Conservation (phyloP, 352 stramenopile species). For the Pythium inflatum region DNA sequence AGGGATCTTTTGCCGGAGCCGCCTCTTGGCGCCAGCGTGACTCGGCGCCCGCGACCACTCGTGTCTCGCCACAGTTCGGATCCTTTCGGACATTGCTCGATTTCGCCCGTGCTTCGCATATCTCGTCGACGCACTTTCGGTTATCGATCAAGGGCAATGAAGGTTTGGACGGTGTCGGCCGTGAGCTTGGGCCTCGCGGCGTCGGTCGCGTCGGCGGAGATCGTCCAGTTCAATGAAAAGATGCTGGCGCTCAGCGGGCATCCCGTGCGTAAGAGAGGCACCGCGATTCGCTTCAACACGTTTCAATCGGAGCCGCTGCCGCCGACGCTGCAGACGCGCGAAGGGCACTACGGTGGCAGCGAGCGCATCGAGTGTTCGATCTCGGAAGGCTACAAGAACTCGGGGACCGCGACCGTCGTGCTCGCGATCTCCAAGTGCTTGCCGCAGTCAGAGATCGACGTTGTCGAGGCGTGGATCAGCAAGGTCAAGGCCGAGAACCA, state of each 20-base stretch:
- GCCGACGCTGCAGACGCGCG: conserved; percentile 10
- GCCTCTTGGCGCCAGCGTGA: not conserved
- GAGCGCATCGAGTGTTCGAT: conserved; percentile 19
- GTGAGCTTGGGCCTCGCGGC: conserved; percentile 16
- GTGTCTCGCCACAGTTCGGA: too few relatives aligned
- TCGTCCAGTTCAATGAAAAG: conserved; percentile 36
- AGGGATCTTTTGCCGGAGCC: not conserved
- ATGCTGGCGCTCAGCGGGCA: conserved; percentile 14
- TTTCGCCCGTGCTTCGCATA: too few relatives aligned
- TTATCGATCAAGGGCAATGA: too few relatives aligned
- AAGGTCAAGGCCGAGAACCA: conserved; percentile 30
- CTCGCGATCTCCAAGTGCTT: conserved; percentile 74
- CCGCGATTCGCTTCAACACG: conserved; percentile 33
- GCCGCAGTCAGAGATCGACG: conserved; percentile 40
- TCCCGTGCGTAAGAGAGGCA: not conserved
- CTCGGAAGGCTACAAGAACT: conserved; percentile 11
- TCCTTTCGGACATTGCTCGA: too few relatives aligned
- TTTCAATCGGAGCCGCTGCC: conserved; percentile 16
- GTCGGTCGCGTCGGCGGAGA: conserved; percentile 13
- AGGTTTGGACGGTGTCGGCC: conserved; percentile 4
- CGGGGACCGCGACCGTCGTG: conserved; percentile 41
- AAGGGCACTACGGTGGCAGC: conserved; percentile 5
- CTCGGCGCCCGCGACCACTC: not conserved
- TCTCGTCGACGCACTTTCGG: not conserved
- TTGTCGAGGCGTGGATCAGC: conserved; percentile 55